Percentiles rank a stretch among this genome's conserved stretches.
Evolutionary conservation across 345 rosid species (phyloP).

Genomic region (Pistacia integerrima): DNA sequence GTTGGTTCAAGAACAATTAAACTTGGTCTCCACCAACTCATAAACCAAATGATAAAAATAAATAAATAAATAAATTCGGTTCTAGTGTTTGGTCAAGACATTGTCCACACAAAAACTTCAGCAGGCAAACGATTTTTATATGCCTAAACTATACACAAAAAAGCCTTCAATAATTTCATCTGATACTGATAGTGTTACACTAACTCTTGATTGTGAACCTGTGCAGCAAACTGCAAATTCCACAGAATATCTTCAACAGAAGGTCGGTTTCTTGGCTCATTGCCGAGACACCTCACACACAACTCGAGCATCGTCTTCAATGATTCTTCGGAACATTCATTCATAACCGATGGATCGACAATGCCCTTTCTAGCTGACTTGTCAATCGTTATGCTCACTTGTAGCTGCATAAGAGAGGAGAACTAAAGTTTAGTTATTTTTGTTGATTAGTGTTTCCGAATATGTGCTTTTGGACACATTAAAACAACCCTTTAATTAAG

Average conservation of each 20-base stretch:
- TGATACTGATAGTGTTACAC: background rate
- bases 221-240: constrained; percentile 67
- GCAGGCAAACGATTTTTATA: background rate
- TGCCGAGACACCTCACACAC: constrained; percentile 47
- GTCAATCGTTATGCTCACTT: constrained; percentile 42
- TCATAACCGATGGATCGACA: constrained; percentile 47
- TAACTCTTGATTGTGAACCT: constrained; percentile 37
- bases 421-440: too few species aligned
- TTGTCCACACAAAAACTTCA: too few species aligned
- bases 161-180: background rate
- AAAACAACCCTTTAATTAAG: too few species aligned
- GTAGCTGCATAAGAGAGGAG: constrained; percentile 35
- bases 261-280: constrained; percentile 41
- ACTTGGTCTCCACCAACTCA: too few species aligned
- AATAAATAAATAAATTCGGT: too few species aligned
- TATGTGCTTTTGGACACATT: too few species aligned
- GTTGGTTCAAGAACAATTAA: too few species aligned
- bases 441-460: too few species aligned
- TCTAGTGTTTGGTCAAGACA: too few species aligned
- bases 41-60: too few species aligned
- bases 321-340: constrained; percentile 56
- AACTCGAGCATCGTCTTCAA: constrained; percentile 51
- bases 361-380: constrained; percentile 43
- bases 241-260: constrained; percentile 61
- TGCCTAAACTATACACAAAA: background rate